A percentile compares a stretch with the other conserved stretches of the same genome.
Conservation (phyloP, 1,284 basidiomycete genomes). For the Microbotryum intermedium region DNA sequence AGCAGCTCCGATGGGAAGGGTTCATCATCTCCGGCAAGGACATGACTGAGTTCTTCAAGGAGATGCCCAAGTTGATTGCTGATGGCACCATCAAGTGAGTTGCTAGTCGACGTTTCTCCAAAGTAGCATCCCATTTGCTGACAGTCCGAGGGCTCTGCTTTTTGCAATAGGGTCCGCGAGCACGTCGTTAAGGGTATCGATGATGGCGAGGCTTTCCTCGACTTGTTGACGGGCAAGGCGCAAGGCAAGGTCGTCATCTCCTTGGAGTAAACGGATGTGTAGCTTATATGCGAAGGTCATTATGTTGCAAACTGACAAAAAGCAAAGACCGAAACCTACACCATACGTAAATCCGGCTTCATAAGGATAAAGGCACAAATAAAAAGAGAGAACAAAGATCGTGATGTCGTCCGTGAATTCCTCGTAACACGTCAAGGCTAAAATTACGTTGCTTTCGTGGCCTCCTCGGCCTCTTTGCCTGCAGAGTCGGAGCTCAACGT, state of each 20-base stretch:
- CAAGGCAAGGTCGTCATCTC: conserved; percentile 30
- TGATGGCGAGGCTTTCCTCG: conserved; percentile 31
- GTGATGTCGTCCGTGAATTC: too few species aligned
- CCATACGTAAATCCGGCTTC: too few species aligned
- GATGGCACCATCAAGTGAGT: conserved; percentile 59
- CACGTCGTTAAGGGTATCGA: conserved; percentile 30
- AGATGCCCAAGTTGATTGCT: conserved; percentile 49
- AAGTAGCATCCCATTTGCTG: neutral
- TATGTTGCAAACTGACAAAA: too few species aligned
- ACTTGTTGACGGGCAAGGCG: conserved; percentile 23
- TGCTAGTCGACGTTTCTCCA: too few species aligned
- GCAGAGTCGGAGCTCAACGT: too few species aligned
- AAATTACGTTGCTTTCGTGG: too few species aligned
- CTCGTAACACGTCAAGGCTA: too few species aligned
- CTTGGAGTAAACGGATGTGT: conserved; percentile 2
- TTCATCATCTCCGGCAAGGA: conserved; percentile 54
- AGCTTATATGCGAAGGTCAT: neutral
- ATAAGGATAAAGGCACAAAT: too few species aligned
- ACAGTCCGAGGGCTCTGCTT: neutral
- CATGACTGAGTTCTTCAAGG: conserved; percentile 36
- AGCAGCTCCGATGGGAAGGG: conserved; percentile 53
- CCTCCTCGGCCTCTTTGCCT: too few species aligned
- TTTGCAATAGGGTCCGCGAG: conserved; percentile 11
- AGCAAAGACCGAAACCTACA: too few species aligned
- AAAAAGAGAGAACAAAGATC: too few species aligned